Evolutionary conservation across 768 basidiomycete species (phyloP).

Genomic region (Chiua virens): DNA sequence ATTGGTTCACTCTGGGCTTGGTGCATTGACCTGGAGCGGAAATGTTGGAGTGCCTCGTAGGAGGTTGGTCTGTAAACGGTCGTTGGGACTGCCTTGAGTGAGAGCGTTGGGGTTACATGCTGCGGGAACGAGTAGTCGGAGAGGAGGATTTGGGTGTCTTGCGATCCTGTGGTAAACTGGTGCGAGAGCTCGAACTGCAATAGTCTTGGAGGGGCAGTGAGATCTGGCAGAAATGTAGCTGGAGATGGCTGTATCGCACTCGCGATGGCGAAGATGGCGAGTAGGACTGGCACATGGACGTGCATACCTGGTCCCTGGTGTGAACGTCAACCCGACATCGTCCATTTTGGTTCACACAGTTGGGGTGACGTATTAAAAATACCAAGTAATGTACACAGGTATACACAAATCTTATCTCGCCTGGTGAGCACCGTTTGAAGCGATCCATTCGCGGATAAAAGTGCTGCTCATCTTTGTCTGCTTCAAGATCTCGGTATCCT

Average conservation of each 20-base stretch:
- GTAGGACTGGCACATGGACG: not conserved
- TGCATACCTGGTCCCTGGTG: constrained; percentile 2
- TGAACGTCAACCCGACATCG: not conserved
- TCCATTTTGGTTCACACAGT: not conserved
- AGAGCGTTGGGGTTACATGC: constrained; percentile 7
- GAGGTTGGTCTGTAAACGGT: constrained; percentile 63
- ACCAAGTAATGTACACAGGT: too few relatives aligned
- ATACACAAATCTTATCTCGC: constrained; percentile 5
- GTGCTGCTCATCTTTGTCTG: constrained; percentile 94
- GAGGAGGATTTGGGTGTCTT: constrained; percentile 5
- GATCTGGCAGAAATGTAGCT: not conserved
- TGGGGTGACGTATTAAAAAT: too few relatives aligned
- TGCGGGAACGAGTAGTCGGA: constrained; percentile 9
- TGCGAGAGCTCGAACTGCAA: constrained; percentile 27
- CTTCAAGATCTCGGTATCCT: constrained; percentile 68
- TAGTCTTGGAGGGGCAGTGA: not conserved
- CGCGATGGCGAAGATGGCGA: not conserved
- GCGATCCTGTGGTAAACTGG: constrained; percentile 2
- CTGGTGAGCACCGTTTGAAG: constrained; percentile 10
- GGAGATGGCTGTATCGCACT: not conserved
- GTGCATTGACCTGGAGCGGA: constrained; percentile 51
- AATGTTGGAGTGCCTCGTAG: constrained; percentile 47
- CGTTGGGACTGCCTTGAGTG: constrained; percentile 46
- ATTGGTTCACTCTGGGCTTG: constrained; percentile 49
- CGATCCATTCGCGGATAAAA: constrained; percentile 88